These are phyloP conservation scores for Sinapis alba DNA, from an alignment of 441 rosid genomes.

Conservation along the genomic window DNA sequence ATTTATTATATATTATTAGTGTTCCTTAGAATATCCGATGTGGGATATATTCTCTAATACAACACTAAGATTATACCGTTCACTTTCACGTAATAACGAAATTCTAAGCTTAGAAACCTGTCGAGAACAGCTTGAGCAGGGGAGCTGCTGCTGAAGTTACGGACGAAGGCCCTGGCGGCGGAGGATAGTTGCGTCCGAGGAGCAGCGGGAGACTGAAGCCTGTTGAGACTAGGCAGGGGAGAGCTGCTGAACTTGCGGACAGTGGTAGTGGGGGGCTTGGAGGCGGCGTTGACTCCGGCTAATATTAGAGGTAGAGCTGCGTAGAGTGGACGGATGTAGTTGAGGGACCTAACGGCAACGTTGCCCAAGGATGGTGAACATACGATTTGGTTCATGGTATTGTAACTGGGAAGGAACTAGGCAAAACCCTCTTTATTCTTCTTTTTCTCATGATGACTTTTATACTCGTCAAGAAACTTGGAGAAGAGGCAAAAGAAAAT, in stretches of 20 bases:
- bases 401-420: neutral
- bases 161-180: neutral
- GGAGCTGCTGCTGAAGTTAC: neutral
- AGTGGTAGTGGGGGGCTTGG: neutral
- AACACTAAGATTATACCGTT: neutral
- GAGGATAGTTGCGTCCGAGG: neutral
- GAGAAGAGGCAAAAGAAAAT: neutral
- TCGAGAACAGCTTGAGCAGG: neutral
- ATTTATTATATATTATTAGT: too few relatives aligned
- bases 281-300: neutral
- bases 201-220: neutral
- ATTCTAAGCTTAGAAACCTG: neutral
- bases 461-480: neutral
- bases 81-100: neutral
- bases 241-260: slow-evolving; percentile 14
- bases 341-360: neutral
- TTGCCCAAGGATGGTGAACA: neutral
- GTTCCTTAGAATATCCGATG: too few relatives aligned
- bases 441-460: neutral
- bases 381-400: neutral
- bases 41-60: too few relatives aligned
- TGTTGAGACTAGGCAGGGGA: neutral
- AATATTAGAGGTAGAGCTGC: slow-evolving; percentile 7
- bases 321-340: slow-evolving; percentile 3
- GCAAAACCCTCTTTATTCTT: neutral